phyloP scores from a whole-genome alignment of 176 grass and related monocot genomes.

The Cymbopogon citratus region DNA sequence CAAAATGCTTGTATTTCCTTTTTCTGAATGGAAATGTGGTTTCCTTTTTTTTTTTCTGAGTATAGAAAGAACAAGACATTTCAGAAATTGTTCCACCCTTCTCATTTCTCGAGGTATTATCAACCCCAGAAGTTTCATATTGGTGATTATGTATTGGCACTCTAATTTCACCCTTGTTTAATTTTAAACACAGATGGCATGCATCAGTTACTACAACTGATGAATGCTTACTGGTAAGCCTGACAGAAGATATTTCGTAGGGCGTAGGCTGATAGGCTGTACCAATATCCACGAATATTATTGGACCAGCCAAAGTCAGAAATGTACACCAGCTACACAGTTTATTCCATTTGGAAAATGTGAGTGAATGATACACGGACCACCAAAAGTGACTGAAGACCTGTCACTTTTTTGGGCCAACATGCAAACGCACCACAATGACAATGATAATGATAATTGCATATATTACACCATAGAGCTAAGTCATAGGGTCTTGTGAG shows the following conservation, averaged over 20 bases:
- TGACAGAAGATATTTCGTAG: slow-evolving; percentile 32
- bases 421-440: slow-evolving; percentile 8
- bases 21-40: too few species aligned
- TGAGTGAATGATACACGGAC: not conserved
- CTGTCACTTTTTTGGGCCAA: slow-evolving; percentile 32
- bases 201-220: not conserved
- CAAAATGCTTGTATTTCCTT: too few species aligned
- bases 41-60: too few species aligned
- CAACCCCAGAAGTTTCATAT: slow-evolving; percentile 13
- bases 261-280: slow-evolving; percentile 28
- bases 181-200: not conserved
- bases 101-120: slow-evolving; percentile 15
- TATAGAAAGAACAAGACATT: not conserved
- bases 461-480: not conserved
- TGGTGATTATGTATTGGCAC: not conserved
- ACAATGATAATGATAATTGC: slow-evolving; percentile 14
- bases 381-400: slow-evolving; percentile 29
- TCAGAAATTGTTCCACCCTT: slow-evolving; percentile 5
- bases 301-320: not conserved
- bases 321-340: not conserved
- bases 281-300: slow-evolving; percentile 29
- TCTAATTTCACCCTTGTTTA: not conserved
- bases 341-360: slow-evolving; percentile 9
- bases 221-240: not conserved
- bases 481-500: slow-evolving; percentile 8